Evolutionary conservation across 2,329 filamentous ascomycete species (phyloP), one percentile per base, ranked within the genome.

Genomic region (Penicillium sp.): DNA sequence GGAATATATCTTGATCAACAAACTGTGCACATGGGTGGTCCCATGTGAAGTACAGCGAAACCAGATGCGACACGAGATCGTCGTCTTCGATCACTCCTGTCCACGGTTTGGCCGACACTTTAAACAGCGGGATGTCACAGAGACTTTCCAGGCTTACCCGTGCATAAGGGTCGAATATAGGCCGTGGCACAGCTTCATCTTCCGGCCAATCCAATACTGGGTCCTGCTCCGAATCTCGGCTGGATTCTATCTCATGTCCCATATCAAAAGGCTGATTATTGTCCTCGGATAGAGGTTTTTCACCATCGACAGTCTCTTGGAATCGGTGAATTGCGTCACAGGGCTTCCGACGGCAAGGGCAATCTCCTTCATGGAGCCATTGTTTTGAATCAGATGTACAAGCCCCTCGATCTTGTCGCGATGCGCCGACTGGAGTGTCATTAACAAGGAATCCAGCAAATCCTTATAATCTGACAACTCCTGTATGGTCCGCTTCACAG

Each of bases 1-100:
- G 75, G 31, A 83, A 67, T 54, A 90, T 87, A 53, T 91, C 85
- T 36, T 82, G 77, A 56, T 86, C 87, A 60, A 96, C 89, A 16
- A 93, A 71, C 26, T 76, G 81, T 58, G 84, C 94, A 67, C 88
- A 94, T 19, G 87, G 83, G 63, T 95, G 94, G 62, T 95, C 88
- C 84, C 90, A 95, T 57, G 81, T 87, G 67, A 95, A 94, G 68
- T 95, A 96, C 79, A 94, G 85, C 58, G 88, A 88, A 57, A 95
- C 78, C 19, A 96, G 76, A 63, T 94, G 88, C 7, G 82, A 79
- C 51, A 94, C 79, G 33, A 94, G 75, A 33, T 84, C 76, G 10
- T 79, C 72, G 59, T 95, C 87, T 31, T 79, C 74, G 3, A 87
- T 94, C 34, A 94, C 86, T 6, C 74, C 76, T 0, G 89, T 91